A percentile compares a stretch with the other conserved stretches of the same genome.
Conservation (phyloP, 2,329 filamentous ascomycete species). For the Paraphaeosphaeria minitans region DNA sequence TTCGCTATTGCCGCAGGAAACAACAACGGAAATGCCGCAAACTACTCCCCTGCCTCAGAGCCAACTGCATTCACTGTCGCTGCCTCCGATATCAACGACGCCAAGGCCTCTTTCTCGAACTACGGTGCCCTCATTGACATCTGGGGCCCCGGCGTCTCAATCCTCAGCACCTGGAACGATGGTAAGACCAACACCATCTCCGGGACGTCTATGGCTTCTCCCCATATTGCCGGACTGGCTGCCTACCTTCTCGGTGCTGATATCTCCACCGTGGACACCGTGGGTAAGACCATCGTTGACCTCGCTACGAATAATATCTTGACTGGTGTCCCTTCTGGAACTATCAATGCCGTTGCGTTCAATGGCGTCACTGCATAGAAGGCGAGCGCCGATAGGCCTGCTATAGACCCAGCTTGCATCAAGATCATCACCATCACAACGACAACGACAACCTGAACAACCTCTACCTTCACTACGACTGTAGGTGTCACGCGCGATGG, state of each 20-base stretch:
- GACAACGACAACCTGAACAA: neutral
- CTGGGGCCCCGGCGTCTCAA: conserved; percentile 44
- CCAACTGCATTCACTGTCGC: conserved; percentile 47
- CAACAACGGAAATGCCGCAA: conserved; percentile 28
- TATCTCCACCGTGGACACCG: conserved; percentile 42
- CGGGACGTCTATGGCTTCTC: conserved; percentile 71
- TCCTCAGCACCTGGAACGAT: conserved; percentile 53
- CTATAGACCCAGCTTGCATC: neutral
- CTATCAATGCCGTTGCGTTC: conserved; percentile 58
- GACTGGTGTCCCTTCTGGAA: conserved; percentile 50
- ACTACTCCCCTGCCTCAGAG: conserved; percentile 42
- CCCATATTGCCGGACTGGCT: conserved; percentile 70
- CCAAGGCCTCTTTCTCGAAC: conserved; percentile 43
- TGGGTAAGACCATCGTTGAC: conserved; percentile 54
- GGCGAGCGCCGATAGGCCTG: neutral
- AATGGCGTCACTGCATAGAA: conserved; percentile 49
- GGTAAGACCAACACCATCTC: conserved; percentile 53
- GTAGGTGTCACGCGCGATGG: no score
- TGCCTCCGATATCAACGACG: conserved; percentile 39
- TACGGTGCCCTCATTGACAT: conserved; percentile 43
- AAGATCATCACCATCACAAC: neutral
- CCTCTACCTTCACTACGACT: neutral
- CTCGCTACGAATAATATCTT: conserved; percentile 47
- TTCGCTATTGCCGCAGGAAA: conserved; percentile 48
- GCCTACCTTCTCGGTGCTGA: conserved; percentile 67